Conservation (phyloP, 2,329 filamentous ascomycete genomes). For the Alternaria solani region DNA sequence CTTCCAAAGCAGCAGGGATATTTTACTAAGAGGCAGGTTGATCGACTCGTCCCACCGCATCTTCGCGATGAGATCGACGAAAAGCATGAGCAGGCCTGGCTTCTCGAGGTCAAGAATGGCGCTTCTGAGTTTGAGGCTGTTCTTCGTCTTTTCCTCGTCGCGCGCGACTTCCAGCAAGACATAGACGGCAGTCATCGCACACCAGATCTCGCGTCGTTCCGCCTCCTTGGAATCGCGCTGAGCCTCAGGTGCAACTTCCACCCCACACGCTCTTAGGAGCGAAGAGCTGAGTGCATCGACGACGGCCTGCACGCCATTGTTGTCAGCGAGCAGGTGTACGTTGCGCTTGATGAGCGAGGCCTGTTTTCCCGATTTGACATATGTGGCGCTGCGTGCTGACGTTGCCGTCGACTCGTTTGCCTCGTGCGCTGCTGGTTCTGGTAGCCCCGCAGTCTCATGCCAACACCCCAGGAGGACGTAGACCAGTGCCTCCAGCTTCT, state of each 20-base stretch:
- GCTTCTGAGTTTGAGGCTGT: conserved; percentile 61
- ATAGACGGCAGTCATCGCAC: conserved; percentile 59
- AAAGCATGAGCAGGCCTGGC: conserved; percentile 74
- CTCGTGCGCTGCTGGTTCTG: conserved; percentile 15
- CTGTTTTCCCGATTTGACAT: conserved; percentile 51
- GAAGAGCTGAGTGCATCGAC: conserved; percentile 51
- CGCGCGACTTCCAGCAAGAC: conserved; percentile 58
- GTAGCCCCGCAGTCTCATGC: conserved; percentile 59
- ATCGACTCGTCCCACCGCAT: conserved; percentile 67
- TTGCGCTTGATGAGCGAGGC: conserved; percentile 56
- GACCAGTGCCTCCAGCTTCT: conserved; percentile 54
- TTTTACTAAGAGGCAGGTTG: conserved; percentile 62
- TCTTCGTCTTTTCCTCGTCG: conserved; percentile 47
- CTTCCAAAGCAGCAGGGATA: conserved; percentile 91
- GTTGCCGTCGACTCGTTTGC: conserved; percentile 9
- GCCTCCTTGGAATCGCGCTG: conserved; percentile 48
- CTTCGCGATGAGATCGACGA: conserved; percentile 67
- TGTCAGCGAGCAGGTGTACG: conserved; percentile 52
- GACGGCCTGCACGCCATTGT: conserved; percentile 52
- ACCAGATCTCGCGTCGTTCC: conserved; percentile 58
- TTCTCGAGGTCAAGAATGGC: conserved; percentile 45
- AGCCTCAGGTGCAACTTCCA: conserved; percentile 32
- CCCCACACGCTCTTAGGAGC: conserved; percentile 42
- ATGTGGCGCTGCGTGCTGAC: conserved; percentile 22
- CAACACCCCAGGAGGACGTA: conserved; percentile 60